Evolutionary conservation across 2,329 filamentous ascomycete genomes (phyloP).

Genomic region (Dactylellina sp.): DNA sequence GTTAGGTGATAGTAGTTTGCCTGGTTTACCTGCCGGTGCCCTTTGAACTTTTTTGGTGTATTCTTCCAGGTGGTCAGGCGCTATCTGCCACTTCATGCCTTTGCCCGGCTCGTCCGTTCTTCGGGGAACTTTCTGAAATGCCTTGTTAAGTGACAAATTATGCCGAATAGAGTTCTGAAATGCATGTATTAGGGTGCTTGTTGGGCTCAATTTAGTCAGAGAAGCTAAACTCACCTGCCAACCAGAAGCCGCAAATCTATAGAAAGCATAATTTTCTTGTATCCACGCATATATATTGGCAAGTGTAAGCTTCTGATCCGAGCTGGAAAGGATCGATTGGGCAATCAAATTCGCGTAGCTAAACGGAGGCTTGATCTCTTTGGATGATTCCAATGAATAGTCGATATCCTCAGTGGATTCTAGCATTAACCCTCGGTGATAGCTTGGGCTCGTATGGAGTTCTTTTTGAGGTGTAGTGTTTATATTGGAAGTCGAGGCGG

Average conservation of each 20-base stretch:
- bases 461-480: conserved; percentile 59
- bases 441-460: conserved; percentile 66
- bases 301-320: conserved; percentile 88
- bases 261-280: conserved; percentile 90
- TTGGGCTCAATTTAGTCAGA: conserved; percentile 8
- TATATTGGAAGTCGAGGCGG: not conserved
- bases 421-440: conserved; percentile 68
- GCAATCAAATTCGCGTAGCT: conserved; percentile 98
- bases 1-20: conserved; percentile 56
- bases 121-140: conserved; percentile 91
- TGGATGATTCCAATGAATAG: conserved; percentile 83
- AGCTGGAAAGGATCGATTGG: conserved; percentile 88
- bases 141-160: conserved; percentile 93
- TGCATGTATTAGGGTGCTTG: not conserved
- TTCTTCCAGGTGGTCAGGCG: conserved; percentile 83
- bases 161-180: conserved; percentile 93
- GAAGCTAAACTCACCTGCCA: conserved; percentile 80
- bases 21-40: conserved; percentile 51
- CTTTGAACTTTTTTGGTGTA: conserved; percentile 76
- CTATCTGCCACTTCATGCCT: conserved; percentile 98
- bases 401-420: conserved; percentile 73
- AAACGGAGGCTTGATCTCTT: conserved; percentile 92
- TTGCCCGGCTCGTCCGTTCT: conserved; percentile 96
- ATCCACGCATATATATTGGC: conserved; percentile 96
- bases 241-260: conserved; percentile 83